These are phyloP conservation scores for Fusarium pseudocircinatum DNA, from an alignment of 2,329 filamentous ascomycete species.

Conservation along the genomic window DNA sequence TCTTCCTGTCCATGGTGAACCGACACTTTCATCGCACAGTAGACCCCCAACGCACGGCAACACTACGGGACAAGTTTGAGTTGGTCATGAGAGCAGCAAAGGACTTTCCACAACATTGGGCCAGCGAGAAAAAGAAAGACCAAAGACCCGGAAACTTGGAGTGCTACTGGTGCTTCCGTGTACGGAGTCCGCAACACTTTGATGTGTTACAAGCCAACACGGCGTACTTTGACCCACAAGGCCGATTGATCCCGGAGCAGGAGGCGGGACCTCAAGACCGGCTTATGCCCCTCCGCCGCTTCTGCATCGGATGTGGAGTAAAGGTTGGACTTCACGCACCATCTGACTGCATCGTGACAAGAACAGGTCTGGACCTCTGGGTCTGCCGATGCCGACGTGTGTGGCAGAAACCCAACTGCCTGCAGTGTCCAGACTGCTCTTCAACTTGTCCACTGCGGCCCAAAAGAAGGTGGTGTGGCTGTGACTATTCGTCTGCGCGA, in stretches of 20 bases:
- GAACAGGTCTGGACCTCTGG: conserved; percentile 52
- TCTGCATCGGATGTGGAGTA: conserved; percentile 56
- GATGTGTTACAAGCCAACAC: conserved; percentile 49
- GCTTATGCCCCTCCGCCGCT: conserved; percentile 50
- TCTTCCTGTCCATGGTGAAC: conserved; percentile 51
- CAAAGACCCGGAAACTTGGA: conserved; percentile 54
- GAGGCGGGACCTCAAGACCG: conserved; percentile 44
- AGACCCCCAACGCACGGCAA: conserved; percentile 49
- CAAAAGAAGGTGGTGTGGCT: conserved; percentile 43
- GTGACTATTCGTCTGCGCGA: not conserved
- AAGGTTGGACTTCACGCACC: conserved; percentile 50
- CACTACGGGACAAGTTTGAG: conserved; percentile 49
- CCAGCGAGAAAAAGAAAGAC: conserved; percentile 49
- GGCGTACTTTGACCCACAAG: conserved; percentile 47
- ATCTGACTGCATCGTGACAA: conserved; percentile 51
- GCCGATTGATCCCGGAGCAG: conserved; percentile 45
- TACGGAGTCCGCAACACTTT: conserved; percentile 52
- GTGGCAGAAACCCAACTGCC: conserved; percentile 49
- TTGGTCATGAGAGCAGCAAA: conserved; percentile 55
- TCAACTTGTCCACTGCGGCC: conserved; percentile 50
- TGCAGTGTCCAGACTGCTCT: conserved; percentile 49
- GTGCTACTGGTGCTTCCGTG: conserved; percentile 55
- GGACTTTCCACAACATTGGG: conserved; percentile 53
- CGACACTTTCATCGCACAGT: conserved; percentile 48
- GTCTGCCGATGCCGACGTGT: conserved; percentile 51